A percentile compares a stretch with the other conserved stretches of the same genome.
Conservation (phyloP, 2,329 filamentous ascomycete species). For the Dothistroma pini region DNA sequence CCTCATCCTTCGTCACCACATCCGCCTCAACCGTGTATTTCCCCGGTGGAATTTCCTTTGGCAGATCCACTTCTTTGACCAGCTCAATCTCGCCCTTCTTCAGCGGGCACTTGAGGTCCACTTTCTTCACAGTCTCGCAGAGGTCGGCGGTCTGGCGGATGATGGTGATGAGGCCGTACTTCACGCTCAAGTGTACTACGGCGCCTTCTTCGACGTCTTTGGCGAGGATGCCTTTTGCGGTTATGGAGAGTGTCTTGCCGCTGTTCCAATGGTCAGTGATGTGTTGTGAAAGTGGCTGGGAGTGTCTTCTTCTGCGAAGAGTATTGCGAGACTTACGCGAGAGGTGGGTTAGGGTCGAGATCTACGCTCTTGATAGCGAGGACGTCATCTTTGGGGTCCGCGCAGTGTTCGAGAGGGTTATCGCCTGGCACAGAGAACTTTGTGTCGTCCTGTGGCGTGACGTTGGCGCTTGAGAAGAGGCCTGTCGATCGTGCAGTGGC, state of each 20-base stretch:
- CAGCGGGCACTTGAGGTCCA: conserved; percentile 85
- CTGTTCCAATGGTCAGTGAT: conserved; percentile 45
- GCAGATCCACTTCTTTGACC: conserved; percentile 78
- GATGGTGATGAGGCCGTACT: conserved; percentile 89
- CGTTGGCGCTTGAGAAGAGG: conserved; percentile 20
- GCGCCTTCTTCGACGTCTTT: conserved; percentile 72
- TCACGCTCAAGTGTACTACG: conserved; percentile 78
- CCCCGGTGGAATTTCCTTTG: conserved; percentile 82
- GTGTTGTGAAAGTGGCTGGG: conserved; percentile 3
- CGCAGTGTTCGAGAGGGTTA: conserved; percentile 80
- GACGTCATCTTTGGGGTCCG: conserved; percentile 64
- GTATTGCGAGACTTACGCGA: conserved; percentile 56
- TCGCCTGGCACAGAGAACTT: conserved; percentile 71
- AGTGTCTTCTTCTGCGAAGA: not conserved
- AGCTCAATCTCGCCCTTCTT: conserved; percentile 70
- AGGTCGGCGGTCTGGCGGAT: conserved; percentile 77
- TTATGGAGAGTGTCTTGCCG: conserved; percentile 72
- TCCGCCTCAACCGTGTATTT: conserved; percentile 87
- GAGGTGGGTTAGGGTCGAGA: conserved; percentile 78
- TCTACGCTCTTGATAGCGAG: conserved; percentile 76
- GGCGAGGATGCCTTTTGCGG: conserved; percentile 70
- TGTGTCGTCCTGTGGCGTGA: conserved; percentile 34
- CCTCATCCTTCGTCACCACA: conserved; percentile 68
- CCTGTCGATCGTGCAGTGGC: conserved; percentile 28
- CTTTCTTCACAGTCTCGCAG: conserved; percentile 83